Conservation (phyloP, 768 basidiomycete species). For the Lepiota subincarnata region DNA sequence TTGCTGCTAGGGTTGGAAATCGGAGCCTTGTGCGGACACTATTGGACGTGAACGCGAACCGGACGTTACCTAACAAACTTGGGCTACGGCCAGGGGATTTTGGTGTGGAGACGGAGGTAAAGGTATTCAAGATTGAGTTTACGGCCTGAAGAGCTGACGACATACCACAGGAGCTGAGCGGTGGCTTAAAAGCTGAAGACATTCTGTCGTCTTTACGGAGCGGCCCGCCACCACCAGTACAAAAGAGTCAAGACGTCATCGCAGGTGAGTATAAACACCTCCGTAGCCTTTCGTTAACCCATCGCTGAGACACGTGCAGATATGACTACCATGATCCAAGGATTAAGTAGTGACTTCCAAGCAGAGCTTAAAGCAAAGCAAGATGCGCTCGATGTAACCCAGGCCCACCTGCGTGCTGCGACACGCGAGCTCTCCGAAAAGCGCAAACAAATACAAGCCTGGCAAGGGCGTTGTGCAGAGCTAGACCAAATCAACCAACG, state of each 20-base stretch:
- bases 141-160: not conserved
- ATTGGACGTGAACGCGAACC: slow-evolving; percentile 91
- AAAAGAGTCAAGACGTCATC: slow-evolving; percentile 87
- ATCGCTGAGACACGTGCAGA: slow-evolving; percentile 39
- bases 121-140: slow-evolving; percentile 19
- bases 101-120: slow-evolving; percentile 87
- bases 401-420: slow-evolving; percentile 81
- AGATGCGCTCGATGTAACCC: slow-evolving; percentile 82
- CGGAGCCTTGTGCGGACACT: slow-evolving; percentile 80
- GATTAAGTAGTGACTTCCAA: slow-evolving; percentile 73
- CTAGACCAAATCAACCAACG: slow-evolving; percentile 80
- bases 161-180: slow-evolving; percentile 55
- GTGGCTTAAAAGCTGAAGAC: slow-evolving; percentile 73
- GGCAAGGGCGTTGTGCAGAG: slow-evolving; percentile 71
- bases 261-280: slow-evolving; percentile 42
- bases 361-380: slow-evolving; percentile 83
- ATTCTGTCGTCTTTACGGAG: slow-evolving; percentile 70
- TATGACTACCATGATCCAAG: slow-evolving; percentile 81
- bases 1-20: slow-evolving; percentile 92
- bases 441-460: slow-evolving; percentile 75
- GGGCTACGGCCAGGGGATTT: slow-evolving; percentile 93
- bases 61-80: slow-evolving; percentile 84
- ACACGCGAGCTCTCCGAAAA: slow-evolving; percentile 90
- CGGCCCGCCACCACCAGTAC: slow-evolving; percentile 71
- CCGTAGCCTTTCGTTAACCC: not conserved